phyloP scores from a whole-genome alignment of 306 rosid genomes.

The Malus orientalis region DNA sequence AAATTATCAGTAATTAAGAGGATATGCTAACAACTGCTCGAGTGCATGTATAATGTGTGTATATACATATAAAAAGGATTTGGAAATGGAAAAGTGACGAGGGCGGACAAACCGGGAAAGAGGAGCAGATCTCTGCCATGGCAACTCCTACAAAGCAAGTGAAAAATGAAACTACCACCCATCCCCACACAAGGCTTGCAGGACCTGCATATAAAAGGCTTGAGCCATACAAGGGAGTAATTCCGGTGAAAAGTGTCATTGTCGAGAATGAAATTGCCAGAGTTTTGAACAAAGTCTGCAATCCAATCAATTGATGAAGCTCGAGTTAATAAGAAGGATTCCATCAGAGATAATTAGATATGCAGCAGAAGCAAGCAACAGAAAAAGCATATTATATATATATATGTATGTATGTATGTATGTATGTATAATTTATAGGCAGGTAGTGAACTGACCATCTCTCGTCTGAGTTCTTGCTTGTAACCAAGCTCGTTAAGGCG shows the following conservation, averaged over 20 bases:
- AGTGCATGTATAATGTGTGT: not conserved
- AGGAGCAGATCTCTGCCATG: conserved; percentile 91
- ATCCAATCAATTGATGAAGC: not conserved
- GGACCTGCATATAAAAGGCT: conserved; percentile 83
- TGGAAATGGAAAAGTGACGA: conserved; percentile 5
- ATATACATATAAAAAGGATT: not conserved
- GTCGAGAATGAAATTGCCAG: conserved; percentile 85
- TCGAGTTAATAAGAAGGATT: not conserved
- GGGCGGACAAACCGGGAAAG: conserved; percentile 56
- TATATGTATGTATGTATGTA: no score
- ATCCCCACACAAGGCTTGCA: conserved; percentile 85
- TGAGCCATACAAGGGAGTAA: conserved; percentile 82
- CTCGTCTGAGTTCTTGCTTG: conserved; percentile 85
- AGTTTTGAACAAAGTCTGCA: conserved; percentile 84
- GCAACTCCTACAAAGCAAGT: conserved; percentile 86
- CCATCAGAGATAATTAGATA: no score
- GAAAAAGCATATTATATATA: no score
- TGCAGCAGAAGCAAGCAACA: no score
- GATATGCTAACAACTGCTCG: not conserved
- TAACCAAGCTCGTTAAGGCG: conserved; percentile 79
- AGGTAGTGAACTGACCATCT: conserved; percentile 32
- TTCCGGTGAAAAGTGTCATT: conserved; percentile 89
- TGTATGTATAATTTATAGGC: no score
- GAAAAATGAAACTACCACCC: conserved; percentile 80
- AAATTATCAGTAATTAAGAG: not conserved